Conservation (phyloP, 768 basidiomycete species). For the Phaeotremella fagi region DNA sequence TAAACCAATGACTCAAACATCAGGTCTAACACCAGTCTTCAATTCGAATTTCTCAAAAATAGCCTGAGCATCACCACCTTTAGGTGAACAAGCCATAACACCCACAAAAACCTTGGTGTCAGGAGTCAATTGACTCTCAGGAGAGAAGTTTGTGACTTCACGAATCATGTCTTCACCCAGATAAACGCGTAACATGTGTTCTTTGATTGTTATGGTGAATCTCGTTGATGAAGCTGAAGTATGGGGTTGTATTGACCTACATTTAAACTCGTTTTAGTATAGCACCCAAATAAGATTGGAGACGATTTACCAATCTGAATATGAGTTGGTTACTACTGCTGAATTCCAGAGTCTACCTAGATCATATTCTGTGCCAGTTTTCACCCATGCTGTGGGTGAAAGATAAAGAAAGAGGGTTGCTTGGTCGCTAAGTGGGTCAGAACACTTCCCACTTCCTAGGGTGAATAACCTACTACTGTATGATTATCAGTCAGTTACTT, state of each 20-base stretch:
- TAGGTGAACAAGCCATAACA: slow-evolving; percentile 31
- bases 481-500: not conserved
- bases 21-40: slow-evolving; percentile 15
- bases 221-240: not conserved
- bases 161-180: slow-evolving; percentile 26
- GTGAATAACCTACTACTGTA: not conserved
- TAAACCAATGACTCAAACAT: not conserved
- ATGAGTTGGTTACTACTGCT: slow-evolving; percentile 23
- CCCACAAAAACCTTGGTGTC: slow-evolving; percentile 21
- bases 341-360: slow-evolving; percentile 23
- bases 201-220: slow-evolving; percentile 20
- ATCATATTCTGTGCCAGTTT: slow-evolving; percentile 30
- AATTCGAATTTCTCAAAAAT: slow-evolving; percentile 22
- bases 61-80: slow-evolving; percentile 21
- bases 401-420: slow-evolving; percentile 28
- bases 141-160: slow-evolving; percentile 26
- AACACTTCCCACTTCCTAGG: not conserved
- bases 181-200: slow-evolving; percentile 14
- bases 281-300: not conserved
- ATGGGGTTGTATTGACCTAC: slow-evolving; percentile 25
- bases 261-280: not conserved
- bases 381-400: slow-evolving; percentile 24
- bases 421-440: slow-evolving; percentile 28
- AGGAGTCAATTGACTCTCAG: not conserved
- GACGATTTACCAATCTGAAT: slow-evolving; percentile 34